phyloP scores from a whole-genome alignment of 2,329 filamentous ascomycete species.

The Capronia coronata region DNA sequence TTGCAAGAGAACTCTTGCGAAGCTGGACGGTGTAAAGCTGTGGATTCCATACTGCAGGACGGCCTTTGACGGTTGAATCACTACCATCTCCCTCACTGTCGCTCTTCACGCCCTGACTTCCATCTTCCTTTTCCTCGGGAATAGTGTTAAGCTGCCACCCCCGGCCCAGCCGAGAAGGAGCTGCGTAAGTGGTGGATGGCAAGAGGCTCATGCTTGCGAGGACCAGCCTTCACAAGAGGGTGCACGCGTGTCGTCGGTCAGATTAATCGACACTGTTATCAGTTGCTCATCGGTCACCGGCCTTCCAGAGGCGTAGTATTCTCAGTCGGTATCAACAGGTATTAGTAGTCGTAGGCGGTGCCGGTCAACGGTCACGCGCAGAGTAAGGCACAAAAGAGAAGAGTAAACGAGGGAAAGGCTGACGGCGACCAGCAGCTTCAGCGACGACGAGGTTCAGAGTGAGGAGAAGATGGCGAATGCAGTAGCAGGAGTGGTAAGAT shows the following conservation, averaged over 20 bases:
- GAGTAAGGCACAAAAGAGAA: background rate
- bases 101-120: conserved; percentile 28
- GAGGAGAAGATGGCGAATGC: conserved; percentile 1
- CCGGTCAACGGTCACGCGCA: conserved; percentile 22
- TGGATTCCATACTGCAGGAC: conserved; percentile 32
- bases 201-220: conserved; percentile 35
- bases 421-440: conserved; percentile 21
- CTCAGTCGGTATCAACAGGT: conserved; percentile 8
- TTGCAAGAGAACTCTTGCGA: conserved; percentile 20
- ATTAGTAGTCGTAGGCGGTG: conserved; percentile 18
- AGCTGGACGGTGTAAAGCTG: conserved; percentile 25
- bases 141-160: conserved; percentile 58
- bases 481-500: conserved; percentile 1
- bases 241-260: background rate
- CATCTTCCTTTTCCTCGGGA: conserved; percentile 50
- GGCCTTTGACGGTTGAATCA: conserved; percentile 30
- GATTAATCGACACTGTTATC: background rate
- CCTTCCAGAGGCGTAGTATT: conserved; percentile 3
- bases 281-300: conserved; percentile 8
- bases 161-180: conserved; percentile 52
- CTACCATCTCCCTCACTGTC: conserved; percentile 37
- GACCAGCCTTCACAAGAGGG: conserved; percentile 18
- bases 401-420: conserved; percentile 19
- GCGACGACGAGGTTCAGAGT: conserved; percentile 12
- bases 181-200: conserved; percentile 46